These are phyloP conservation scores for Pleurotus ostreatus DNA, from an alignment of 768 basidiomycete species.

Conservation along the genomic window DNA sequence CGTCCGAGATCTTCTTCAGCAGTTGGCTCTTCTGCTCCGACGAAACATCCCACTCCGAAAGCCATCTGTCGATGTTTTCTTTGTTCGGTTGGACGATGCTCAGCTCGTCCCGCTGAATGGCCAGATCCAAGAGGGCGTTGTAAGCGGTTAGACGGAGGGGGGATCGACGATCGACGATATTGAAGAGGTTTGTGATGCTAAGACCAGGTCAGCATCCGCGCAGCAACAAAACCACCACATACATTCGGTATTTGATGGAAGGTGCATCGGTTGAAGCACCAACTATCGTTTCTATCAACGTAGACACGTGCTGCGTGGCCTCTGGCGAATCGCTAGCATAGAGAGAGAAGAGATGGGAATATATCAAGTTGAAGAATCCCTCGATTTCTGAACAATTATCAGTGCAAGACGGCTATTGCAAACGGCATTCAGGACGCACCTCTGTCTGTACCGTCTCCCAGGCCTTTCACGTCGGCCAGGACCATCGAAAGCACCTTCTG, in stretches of 20 bases:
- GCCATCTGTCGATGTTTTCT: slow-evolving; percentile 68
- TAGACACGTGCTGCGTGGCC: slow-evolving; percentile 43
- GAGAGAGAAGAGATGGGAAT: slow-evolving; percentile 64
- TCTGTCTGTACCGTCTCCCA: slow-evolving; percentile 77
- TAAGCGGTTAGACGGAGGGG: slow-evolving; percentile 62
- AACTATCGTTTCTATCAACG: slow-evolving; percentile 52
- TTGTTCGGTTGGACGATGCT: slow-evolving; percentile 56
- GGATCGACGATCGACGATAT: slow-evolving; percentile 65
- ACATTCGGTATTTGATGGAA: slow-evolving; percentile 78
- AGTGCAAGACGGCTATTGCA: background rate
- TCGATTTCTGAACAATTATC: slow-evolving; percentile 56
- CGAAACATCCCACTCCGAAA: slow-evolving; percentile 70
- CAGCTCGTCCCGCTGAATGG: slow-evolving; percentile 58
- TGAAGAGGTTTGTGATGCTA: slow-evolving; percentile 82
- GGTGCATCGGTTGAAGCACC: slow-evolving; percentile 48
- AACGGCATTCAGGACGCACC: slow-evolving; percentile 38
- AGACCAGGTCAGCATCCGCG: background rate
- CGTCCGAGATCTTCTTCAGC: slow-evolving; percentile 58
- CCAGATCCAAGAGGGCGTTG: slow-evolving; percentile 54
- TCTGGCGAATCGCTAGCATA: slow-evolving; percentile 54
- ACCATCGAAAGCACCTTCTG: slow-evolving; percentile 57
- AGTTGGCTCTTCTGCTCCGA: slow-evolving; percentile 61
- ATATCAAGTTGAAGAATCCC: slow-evolving; percentile 84
- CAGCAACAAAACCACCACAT: slow-evolving; percentile 21
- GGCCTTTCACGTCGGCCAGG: slow-evolving; percentile 54